Percentiles rank a stretch among this genome's conserved stretches.
These are phyloP conservation scores for Bryopsis sp. DNA, from an alignment of 139 green algal species.

Conservation along the genomic window DNA sequence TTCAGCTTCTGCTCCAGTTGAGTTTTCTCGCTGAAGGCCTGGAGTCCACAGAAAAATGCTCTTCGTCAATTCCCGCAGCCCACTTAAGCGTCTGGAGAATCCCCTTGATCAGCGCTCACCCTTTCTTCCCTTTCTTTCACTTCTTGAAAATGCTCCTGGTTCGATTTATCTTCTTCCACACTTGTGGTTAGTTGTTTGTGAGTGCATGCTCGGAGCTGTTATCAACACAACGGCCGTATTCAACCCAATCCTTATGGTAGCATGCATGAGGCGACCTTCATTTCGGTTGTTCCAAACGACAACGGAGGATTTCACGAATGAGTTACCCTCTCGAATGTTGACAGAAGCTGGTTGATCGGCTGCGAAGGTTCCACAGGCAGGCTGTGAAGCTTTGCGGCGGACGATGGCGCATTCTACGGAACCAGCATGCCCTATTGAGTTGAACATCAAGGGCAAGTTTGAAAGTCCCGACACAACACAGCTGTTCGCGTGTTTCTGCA, in stretches of 20 bases:
- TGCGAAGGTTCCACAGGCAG: slow-evolving; percentile 19
- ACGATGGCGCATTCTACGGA: no score
- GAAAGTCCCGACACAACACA: no score
- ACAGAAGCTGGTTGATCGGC: slow-evolving; percentile 18
- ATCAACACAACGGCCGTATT: background rate
- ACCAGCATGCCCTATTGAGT: no score
- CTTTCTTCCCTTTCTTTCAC: slow-evolving; percentile 1
- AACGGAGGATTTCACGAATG: background rate
- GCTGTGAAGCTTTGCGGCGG: background rate
- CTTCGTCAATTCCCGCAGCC: no score
- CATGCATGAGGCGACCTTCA: no score
- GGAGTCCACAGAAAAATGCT: no score
- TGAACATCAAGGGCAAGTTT: no score
- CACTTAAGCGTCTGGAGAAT: no score
- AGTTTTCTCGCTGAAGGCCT: background rate
- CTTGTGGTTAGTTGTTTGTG: slow-evolving; percentile 20
- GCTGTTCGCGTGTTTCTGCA: no score
- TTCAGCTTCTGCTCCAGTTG: background rate
- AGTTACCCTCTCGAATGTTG: slow-evolving; percentile 22
- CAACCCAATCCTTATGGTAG: background rate
- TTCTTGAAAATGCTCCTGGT: background rate
- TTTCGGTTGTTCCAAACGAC: background rate
- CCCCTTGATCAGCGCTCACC: no score
- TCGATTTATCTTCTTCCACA: slow-evolving; percentile 24
- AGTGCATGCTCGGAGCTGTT: background rate